A percentile compares a stretch with the other conserved stretches of the same genome.
phyloP scores from a whole-genome alignment of 176 grass and related monocot genomes.

The Urochloa ruziziensis region DNA sequence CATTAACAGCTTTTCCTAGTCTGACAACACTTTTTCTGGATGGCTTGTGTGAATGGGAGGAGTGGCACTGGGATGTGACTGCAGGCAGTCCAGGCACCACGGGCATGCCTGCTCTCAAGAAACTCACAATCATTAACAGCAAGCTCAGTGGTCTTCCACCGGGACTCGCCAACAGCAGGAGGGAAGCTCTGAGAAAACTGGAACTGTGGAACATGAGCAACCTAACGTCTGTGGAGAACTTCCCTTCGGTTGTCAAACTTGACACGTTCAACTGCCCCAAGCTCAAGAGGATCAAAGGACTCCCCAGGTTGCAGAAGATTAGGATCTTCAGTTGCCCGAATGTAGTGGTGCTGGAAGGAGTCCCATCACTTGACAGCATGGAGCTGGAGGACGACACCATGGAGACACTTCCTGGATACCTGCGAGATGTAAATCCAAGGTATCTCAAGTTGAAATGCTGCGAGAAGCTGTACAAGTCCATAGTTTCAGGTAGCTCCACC shows the following conservation, averaged over 20 bases:
- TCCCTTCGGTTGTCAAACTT: neutral
- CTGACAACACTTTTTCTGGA: fast-evolving
- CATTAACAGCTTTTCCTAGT: neutral
- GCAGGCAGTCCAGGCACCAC: neutral
- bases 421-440: no score
- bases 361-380: neutral
- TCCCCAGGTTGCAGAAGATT: neutral
- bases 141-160: neutral
- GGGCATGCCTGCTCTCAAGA: neutral
- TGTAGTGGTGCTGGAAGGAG: neutral
- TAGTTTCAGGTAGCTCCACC: no score
- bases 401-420: no score
- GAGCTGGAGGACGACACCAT: neutral
- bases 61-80: neutral
- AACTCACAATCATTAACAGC: fast-evolving
- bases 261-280: neutral
- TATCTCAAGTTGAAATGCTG: no score
- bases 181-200: neutral
- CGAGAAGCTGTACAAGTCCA: no score
- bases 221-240: neutral
- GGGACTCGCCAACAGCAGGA: neutral
- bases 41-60: neutral
- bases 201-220: neutral
- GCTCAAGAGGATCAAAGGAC: neutral
- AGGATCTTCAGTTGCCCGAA: neutral